Evolutionary conservation across 2,329 filamentous ascomycete species (phyloP).

Genomic region (Fusarium cicatricum): DNA sequence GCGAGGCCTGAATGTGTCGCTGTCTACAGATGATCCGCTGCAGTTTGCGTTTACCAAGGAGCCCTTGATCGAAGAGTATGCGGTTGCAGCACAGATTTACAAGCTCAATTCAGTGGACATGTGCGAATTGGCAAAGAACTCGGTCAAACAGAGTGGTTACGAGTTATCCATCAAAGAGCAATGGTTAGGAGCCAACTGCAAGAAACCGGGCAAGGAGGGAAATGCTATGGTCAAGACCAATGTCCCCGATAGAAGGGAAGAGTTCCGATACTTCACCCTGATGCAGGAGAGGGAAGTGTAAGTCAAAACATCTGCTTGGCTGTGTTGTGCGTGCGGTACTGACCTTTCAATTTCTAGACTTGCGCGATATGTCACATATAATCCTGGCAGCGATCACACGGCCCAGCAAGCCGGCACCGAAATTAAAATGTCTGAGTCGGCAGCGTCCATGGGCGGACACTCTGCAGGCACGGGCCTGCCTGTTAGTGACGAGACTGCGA

Average conservation of each 20-base stretch:
- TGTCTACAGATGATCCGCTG: slow-evolving; percentile 95
- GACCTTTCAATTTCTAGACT: slow-evolving; percentile 45
- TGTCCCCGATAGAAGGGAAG: slow-evolving; percentile 90
- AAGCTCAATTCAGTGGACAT: slow-evolving; percentile 97
- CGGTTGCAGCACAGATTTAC: slow-evolving; percentile 97
- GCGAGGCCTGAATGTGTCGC: slow-evolving; percentile 90
- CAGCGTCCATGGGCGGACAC: slow-evolving; percentile 23
- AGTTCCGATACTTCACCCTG: slow-evolving; percentile 87
- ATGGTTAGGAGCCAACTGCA: slow-evolving; percentile 85
- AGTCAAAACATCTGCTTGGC: slow-evolving; percentile 47
- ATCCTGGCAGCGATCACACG: slow-evolving; percentile 36
- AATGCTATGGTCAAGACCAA: slow-evolving; percentile 97
- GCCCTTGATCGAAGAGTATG: slow-evolving; percentile 96
- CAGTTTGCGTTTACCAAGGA: slow-evolving; percentile 99
- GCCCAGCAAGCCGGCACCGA: slow-evolving; percentile 15
- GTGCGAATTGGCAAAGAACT: slow-evolving; percentile 97
- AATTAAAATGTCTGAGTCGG: slow-evolving; percentile 29
- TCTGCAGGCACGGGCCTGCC: neutral
- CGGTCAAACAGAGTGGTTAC: slow-evolving; percentile 93
- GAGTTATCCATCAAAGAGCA: slow-evolving; percentile 88
- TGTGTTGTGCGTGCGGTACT: neutral
- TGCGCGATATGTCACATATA: slow-evolving; percentile 53
- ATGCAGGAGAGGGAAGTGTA: slow-evolving; percentile 86
- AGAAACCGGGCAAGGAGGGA: slow-evolving; percentile 79
- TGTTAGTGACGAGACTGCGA: slow-evolving; percentile 10